phyloP scores from a whole-genome alignment of 2,329 filamentous ascomycete genomes.

The Chaetomiaceae sp. region DNA sequence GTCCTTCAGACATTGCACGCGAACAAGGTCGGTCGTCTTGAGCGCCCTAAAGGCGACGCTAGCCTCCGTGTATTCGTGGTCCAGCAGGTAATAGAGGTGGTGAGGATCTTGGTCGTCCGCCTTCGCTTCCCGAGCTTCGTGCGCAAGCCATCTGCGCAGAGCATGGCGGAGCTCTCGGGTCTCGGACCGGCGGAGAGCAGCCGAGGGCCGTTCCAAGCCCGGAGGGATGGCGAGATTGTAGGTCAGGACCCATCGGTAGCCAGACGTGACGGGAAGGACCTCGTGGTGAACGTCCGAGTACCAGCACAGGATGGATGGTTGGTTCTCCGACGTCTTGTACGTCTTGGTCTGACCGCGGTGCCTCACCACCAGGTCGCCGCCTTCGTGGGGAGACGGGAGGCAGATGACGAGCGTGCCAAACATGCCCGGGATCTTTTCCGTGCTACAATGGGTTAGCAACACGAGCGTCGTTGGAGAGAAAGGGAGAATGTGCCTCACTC shows the following conservation, averaged over 20 bases:
- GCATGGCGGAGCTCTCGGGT: slow-evolving; percentile 19
- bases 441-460: slow-evolving; percentile 26
- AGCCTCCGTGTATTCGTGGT: slow-evolving; percentile 34
- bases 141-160: slow-evolving; percentile 29
- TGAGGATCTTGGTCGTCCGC: not conserved
- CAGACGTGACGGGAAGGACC: slow-evolving; percentile 42
- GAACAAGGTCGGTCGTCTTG: slow-evolving; percentile 28
- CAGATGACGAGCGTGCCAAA: slow-evolving; percentile 47
- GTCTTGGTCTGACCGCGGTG: slow-evolving; percentile 34
- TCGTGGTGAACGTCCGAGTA: slow-evolving; percentile 52
- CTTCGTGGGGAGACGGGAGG: slow-evolving; percentile 45
- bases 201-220: slow-evolving; percentile 22
- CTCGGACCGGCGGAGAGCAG: slow-evolving; percentile 12
- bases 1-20: slow-evolving; percentile 27
- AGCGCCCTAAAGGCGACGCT: slow-evolving; percentile 30
- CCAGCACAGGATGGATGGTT: slow-evolving; percentile 33
- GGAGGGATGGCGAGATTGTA: slow-evolving; percentile 44
- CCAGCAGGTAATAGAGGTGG: slow-evolving; percentile 31
- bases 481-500: slow-evolving; percentile 30
- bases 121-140: not conserved
- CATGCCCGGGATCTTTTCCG: slow-evolving; percentile 44
- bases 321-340: slow-evolving; percentile 30
- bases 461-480: not conserved
- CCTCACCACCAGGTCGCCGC: slow-evolving; percentile 41
- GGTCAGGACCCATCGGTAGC: slow-evolving; percentile 47